Conservation (phyloP, 345 rosid species). For the Lumnitzera racemosa region DNA sequence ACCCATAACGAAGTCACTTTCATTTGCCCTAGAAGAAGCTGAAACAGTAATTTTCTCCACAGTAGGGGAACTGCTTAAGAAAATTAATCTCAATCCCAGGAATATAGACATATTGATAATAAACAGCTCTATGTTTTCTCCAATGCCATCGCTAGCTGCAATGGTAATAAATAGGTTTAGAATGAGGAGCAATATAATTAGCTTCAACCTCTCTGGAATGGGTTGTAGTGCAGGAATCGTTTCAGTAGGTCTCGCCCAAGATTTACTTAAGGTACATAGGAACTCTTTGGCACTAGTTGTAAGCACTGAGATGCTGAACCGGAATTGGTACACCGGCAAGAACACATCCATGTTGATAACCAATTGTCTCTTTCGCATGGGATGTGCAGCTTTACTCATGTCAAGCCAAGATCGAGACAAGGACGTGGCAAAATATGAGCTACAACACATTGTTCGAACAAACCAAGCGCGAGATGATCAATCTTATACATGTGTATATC, state of each 20-base stretch:
- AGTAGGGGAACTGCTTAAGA: slow-evolving; percentile 31
- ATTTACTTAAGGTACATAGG: slow-evolving; percentile 39
- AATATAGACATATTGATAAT: slow-evolving; percentile 48
- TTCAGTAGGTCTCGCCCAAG: slow-evolving; percentile 46
- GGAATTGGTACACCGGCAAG: slow-evolving; percentile 45
- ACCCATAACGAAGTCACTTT: slow-evolving; percentile 37
- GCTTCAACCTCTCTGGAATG: slow-evolving; percentile 67
- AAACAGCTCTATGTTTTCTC: slow-evolving; percentile 44
- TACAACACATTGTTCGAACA: slow-evolving; percentile 36
- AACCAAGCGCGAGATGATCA: slow-evolving; percentile 38
- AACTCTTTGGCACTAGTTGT: slow-evolving; percentile 46
- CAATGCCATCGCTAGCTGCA: slow-evolving; percentile 52
- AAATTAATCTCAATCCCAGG: slow-evolving; percentile 28
- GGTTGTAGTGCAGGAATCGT: slow-evolving; percentile 56
- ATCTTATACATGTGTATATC: slow-evolving; percentile 44
- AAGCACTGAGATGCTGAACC: slow-evolving; percentile 40
- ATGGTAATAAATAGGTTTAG: slow-evolving; percentile 46
- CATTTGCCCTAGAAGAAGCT: slow-evolving; percentile 32
- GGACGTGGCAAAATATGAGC: slow-evolving; percentile 38
- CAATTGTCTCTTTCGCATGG: slow-evolving; percentile 68
- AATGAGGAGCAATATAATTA: slow-evolving; percentile 51
- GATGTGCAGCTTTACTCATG: slow-evolving; percentile 49
- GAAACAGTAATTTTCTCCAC: slow-evolving; percentile 36
- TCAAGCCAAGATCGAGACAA: slow-evolving; percentile 36
- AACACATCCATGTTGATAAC: slow-evolving; percentile 52